Evolutionary conservation across 1,139 yeast genomes (phyloP), one percentile per base, ranked within the genome.

Genomic region (Citeromyces hawaiiensis): DNA sequence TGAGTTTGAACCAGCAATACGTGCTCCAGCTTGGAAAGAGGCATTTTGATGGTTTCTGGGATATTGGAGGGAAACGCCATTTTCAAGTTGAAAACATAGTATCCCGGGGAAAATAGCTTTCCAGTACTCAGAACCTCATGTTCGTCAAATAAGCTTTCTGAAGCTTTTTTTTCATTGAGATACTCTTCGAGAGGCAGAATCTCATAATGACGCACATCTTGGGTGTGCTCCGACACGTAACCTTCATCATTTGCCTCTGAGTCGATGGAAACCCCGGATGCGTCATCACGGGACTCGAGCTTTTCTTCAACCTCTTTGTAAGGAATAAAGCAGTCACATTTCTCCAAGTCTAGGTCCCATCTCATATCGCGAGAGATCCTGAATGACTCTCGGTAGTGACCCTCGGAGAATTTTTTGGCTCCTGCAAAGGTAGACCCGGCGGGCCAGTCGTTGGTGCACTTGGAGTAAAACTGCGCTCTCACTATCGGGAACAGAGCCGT

Each of bases 61-160:
- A 83, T 70, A 44, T 68, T 70, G 36, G 80, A 70, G 2, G 91
- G 86, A 40, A 83, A 68, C 2, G 80, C 62, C 2, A 82, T 61
- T 0, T 94, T 93, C 36, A 87, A 61, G 36, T 83, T 59, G 54
- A 82, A 87, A 1, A 86, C 77, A 52, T 87, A 87, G 50, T 81
- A 74, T 25, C 96, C 96, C 8, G 94, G 76, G 40, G 72, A 72
- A 48, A 65, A 66, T 31, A 60, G 45, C 19, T 49, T 46, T 19
- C 43, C 39, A 14, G 31, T n/a, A 2, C 14, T 14, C 11, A 21
- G 13, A 19, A 25, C 4, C 32, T 27, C 21, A 8, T 30, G 36
- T 14, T 31, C 36, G 13, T 19, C 29, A 17, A 31, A 18, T 25
- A 31, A 23, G 14, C 16, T 17, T 30, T 25, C 15, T 19, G 34